phyloP scores from a whole-genome alignment of 2,329 filamentous ascomycete genomes.

The Arthroderma sp. region DNA sequence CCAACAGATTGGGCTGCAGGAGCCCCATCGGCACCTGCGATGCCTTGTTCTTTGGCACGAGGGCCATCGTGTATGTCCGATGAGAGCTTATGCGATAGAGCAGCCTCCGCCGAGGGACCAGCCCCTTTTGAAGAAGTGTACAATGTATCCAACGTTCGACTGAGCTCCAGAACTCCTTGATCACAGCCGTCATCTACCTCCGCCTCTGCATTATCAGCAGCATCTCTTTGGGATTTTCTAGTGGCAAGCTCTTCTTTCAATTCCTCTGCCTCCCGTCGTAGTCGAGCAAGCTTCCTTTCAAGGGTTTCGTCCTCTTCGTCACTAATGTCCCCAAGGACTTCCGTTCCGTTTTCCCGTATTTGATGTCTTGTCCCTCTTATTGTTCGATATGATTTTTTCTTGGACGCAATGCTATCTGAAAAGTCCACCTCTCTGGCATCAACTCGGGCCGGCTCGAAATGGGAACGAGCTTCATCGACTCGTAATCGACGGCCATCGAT shows the following conservation, averaged over 20 bases:
- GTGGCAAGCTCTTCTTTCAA: conserved; percentile 43
- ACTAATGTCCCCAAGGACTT: conserved; percentile 61
- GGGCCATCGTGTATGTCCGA: conserved; percentile 6
- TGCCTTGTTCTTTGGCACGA: neutral
- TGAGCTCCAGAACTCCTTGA: conserved; percentile 56
- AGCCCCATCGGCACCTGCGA: neutral
- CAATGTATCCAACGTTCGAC: conserved; percentile 59
- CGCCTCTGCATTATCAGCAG: conserved; percentile 34
- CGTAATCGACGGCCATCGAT: conserved; percentile 68
- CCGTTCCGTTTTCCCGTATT: conserved; percentile 33
- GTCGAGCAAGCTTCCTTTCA: conserved; percentile 64
- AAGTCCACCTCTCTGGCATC: conserved; percentile 74
- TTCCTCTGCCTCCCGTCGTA: conserved; percentile 73
- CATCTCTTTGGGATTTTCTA: conserved; percentile 43
- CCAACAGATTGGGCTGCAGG: conserved; percentile 5
- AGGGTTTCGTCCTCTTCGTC: conserved; percentile 70
- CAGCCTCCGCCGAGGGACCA: conserved; percentile 24
- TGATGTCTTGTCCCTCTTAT: conserved; percentile 56
- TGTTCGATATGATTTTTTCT: conserved; percentile 71
- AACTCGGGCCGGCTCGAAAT: conserved; percentile 63
- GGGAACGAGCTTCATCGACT: conserved; percentile 64
- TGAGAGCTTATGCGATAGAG: conserved; percentile 26
- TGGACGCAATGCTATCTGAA: conserved; percentile 73
- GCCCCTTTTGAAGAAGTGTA: conserved; percentile 24
- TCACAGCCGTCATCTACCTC: conserved; percentile 33